Conservation (phyloP, 345 rosid species). For the Microcos paniculata region DNA sequence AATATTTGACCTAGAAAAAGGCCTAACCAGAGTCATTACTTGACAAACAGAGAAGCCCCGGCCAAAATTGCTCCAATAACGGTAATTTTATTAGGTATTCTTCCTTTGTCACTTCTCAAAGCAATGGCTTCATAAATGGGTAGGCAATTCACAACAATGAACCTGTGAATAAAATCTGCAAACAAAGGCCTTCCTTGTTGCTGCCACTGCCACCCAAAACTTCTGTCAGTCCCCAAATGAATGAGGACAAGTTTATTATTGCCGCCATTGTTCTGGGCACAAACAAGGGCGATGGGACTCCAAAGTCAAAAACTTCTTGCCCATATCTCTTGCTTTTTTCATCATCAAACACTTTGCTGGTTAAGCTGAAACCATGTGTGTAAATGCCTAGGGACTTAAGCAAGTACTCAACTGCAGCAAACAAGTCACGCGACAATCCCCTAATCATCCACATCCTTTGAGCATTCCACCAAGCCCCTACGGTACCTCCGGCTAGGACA, state of each 20-base stretch:
- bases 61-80: constrained; percentile 30
- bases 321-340: constrained; percentile 52
- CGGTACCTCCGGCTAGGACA: constrained; percentile 37
- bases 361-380: constrained; percentile 44
- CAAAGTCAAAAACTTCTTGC: constrained; percentile 57
- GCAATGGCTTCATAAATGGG: constrained; percentile 65
- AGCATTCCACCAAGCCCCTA: constrained; percentile 67
- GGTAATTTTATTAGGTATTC: constrained; percentile 35
- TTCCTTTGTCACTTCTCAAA: constrained; percentile 58
- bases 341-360: constrained; percentile 50
- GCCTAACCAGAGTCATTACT: neutral
- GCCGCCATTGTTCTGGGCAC: constrained; percentile 43
- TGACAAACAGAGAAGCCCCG: constrained; percentile 25
- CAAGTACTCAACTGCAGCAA: constrained; percentile 40
- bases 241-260: constrained; percentile 43
- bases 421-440: constrained; percentile 39
- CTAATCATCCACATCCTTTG: constrained; percentile 57
- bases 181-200: constrained; percentile 21
- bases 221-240: constrained; percentile 29
- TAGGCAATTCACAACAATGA: constrained; percentile 43
- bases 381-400: constrained; percentile 49
- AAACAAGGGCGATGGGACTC: constrained; percentile 51
- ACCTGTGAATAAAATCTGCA: constrained; percentile 50
- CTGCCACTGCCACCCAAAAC: neutral
- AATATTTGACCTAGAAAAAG: no score